Base-by-base conservation (phyloP, 1,284 basidiomycete species). In the Microstroma glucosiphilum region DNA sequence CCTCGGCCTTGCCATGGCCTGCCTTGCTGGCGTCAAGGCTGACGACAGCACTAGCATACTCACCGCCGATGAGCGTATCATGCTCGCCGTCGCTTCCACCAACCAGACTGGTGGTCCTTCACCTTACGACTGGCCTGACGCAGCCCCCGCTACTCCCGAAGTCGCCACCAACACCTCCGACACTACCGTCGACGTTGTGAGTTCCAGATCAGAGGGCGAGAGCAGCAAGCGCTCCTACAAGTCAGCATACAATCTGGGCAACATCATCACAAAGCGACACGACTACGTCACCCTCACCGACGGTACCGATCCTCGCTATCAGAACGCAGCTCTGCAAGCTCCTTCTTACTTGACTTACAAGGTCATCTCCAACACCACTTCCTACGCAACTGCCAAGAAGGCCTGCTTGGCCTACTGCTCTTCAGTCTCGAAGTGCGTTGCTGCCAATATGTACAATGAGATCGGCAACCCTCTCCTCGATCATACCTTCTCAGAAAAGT, bases 81-180 rank as follows among this genome's bases (percentile, higher is more conserved):
- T 37, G 30, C 3, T 37, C 30, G 30, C 30, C 30, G 30, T 37
- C 30, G 30, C 30, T 37, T 37, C 30, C 46, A 48, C 46, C 46
- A 48, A 48, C 23, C 46, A 48, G 46, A 48, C 46, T 48, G 46
- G 7, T 48, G 46, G 46, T 48, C n/a, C 46, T 23, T 23, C 46
- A 4, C 17, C 46, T 12, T 48, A 23, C n/a, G 46, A n/a, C 46
- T 12, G 3, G 17, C 46, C 46, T 12, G 11, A n/a, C 23, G n/a
- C 17, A 12, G 46, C 17, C 7, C n/a, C 23, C 46, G 23, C 46
- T n/a, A n/a, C 46, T 4, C 6, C 23, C 11, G 46, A n/a, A 7
- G 11, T 23, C 7, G 46, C 46, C 12, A 6, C 46, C 46, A 48
- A 48, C 46, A 48, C 46, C 6, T 48, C 46, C 7, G 46, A 48